These are phyloP conservation scores for Lanzia echinophila DNA, from an alignment of 2,329 filamentous ascomycete genomes.

Conservation along the genomic window DNA sequence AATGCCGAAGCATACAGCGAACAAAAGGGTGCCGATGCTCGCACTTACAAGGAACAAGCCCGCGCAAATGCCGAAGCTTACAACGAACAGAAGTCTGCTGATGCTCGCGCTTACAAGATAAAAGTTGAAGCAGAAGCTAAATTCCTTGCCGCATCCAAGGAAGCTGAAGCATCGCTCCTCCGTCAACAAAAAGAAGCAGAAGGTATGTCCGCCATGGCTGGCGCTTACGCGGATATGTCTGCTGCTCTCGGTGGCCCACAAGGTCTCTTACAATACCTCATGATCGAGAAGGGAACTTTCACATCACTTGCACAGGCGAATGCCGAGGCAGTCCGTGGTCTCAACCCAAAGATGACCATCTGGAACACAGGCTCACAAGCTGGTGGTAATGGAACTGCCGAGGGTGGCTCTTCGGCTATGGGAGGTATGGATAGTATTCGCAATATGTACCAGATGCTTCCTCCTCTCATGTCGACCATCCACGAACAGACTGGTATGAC, in stretches of 20 bases:
- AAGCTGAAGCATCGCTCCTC: constrained; percentile 54
- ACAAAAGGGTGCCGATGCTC: constrained; percentile 47
- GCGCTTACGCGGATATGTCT: constrained; percentile 68
- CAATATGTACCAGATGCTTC: constrained; percentile 74
- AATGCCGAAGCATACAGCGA: constrained; percentile 42
- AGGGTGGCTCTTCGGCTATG: constrained; percentile 28
- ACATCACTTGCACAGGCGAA: constrained; percentile 73
- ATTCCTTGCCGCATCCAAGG: constrained; percentile 35
- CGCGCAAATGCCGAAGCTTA: constrained; percentile 28
- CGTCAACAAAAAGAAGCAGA: constrained; percentile 67
- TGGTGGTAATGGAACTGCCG: constrained; percentile 23
- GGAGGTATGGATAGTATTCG: constrained; percentile 60
- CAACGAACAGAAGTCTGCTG: constrained; percentile 44
- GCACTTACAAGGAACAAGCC: constrained; percentile 33
- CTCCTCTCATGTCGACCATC: constrained; percentile 76
- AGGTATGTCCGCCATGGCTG: constrained; percentile 69
- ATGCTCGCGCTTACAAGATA: constrained; percentile 42
- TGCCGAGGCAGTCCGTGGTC: constrained; percentile 63
- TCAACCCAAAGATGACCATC: constrained; percentile 84
- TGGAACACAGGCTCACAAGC: constrained; percentile 69
- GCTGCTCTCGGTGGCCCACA: constrained; percentile 70
- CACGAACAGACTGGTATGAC: constrained; percentile 83
- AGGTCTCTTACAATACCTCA: constrained; percentile 75
- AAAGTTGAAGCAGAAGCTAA: constrained; percentile 36
- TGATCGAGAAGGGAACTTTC: constrained; percentile 79